Percentiles rank a stretch among this genome's conserved stretches.
Evolutionary conservation across 2,329 filamentous ascomycete genomes (phyloP).

Genomic region (Lizonia empirigonia): DNA sequence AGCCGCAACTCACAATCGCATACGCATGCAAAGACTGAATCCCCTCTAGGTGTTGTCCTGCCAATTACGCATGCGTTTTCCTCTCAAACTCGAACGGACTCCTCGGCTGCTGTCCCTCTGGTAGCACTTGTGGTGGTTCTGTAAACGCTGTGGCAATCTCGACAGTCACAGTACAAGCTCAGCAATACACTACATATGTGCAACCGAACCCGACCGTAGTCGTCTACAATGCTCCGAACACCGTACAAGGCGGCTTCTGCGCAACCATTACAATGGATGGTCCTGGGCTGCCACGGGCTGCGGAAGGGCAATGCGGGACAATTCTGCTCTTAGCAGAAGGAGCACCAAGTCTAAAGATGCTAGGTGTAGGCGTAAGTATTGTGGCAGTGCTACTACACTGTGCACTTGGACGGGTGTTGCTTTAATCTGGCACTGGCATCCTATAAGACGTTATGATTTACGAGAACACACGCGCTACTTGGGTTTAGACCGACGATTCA

Average conservation of each 20-base stretch:
- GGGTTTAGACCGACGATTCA: slow-evolving; percentile 16
- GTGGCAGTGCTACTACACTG: slow-evolving; percentile 31
- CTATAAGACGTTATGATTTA: slow-evolving; percentile 28
- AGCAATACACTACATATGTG: slow-evolving; percentile 36
- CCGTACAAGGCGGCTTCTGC: slow-evolving; percentile 42
- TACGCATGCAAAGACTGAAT: neutral
- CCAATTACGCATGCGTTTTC: slow-evolving; percentile 41
- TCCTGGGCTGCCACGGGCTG: slow-evolving; percentile 42
- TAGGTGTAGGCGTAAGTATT: slow-evolving; percentile 26
- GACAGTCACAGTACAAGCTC: slow-evolving; percentile 44
- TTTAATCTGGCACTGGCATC: neutral
- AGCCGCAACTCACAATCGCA: slow-evolving; percentile 11
- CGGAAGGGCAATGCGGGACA: slow-evolving; percentile 45
- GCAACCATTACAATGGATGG: slow-evolving; percentile 46
- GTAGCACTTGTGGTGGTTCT: slow-evolving; percentile 40
- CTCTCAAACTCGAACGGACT: slow-evolving; percentile 41
- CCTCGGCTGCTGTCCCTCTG: slow-evolving; percentile 48
- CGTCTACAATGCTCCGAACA: slow-evolving; percentile 30
- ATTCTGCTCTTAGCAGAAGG: slow-evolving; percentile 44
- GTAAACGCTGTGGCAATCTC: slow-evolving; percentile 42
- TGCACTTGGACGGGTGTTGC: slow-evolving; percentile 37
- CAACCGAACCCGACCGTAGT: slow-evolving; percentile 37
- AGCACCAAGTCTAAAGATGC: slow-evolving; percentile 20
- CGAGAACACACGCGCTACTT: slow-evolving; percentile 22
- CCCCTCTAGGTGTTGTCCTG: slow-evolving; percentile 45